Evolutionary conservation across 2,329 filamentous ascomycete genomes (phyloP).

Genomic region (Pyrenophora seminiperda): DNA sequence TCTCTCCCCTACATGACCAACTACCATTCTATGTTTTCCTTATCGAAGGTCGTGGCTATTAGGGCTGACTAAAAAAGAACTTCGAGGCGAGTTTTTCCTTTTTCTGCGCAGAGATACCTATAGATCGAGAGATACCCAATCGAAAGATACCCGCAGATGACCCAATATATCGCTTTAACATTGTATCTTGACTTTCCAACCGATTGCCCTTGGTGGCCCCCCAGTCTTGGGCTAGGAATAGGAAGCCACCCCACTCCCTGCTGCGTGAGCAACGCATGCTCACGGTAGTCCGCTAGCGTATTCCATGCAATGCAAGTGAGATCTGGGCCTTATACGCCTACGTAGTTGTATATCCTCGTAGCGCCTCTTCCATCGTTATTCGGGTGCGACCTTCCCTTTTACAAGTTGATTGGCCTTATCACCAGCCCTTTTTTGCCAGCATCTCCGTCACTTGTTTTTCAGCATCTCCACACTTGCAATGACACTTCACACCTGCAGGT

Average conservation of each 20-base stretch:
- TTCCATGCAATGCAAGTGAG: constrained; percentile 7
- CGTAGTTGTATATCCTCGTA: no score
- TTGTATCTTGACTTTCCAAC: neutral
- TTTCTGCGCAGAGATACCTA: constrained; percentile 9
- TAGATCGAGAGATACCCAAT: constrained; percentile 22
- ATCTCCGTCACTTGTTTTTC: no score
- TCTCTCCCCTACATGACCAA: neutral
- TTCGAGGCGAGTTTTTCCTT: constrained; percentile 1
- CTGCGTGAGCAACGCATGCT: neutral
- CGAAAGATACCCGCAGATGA: constrained; percentile 18
- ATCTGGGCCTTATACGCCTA: neutral
- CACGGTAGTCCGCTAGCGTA: neutral
- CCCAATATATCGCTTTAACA: neutral
- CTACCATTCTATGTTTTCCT: neutral
- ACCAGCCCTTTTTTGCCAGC: no score
- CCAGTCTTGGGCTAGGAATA: no score
- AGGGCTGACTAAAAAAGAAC: neutral
- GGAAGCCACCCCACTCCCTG: neutral
- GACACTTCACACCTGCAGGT: no score
- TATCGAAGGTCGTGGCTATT: neutral
- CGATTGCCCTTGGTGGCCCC: neutral
- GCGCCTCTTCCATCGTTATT: no score
- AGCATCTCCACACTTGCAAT: no score
- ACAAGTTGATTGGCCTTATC: no score
- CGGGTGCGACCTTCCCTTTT: no score